Base-by-base conservation (phyloP, 371 early-diverging fungal genomes). In the Mortierella sp. region DNA sequence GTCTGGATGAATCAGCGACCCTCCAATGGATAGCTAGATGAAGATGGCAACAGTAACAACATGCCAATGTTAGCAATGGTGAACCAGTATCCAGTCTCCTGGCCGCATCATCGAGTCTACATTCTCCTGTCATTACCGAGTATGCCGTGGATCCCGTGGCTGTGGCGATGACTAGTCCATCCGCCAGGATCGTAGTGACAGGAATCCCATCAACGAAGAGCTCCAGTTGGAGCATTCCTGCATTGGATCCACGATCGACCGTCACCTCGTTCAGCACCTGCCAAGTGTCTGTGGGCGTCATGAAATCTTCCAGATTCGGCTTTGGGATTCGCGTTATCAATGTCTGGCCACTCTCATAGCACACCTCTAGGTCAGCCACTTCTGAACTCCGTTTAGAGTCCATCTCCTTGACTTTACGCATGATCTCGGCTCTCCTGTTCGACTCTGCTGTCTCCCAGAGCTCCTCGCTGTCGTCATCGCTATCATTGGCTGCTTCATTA, bases 131-230 rank as follows among this genome's bases (percentile, higher is more conserved):
- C 44, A 13, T 19, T 81, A 92, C 87, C 46, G 92, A 91, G 61
- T 97, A 96, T 0, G 97, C 96, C 0, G 97, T 96, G 0, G 94
- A 93, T 6, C 97, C 97, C 0, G 97, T 96, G 1, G 97, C 93
- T 2, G 97, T 96, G 0, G 94, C 88, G 55, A 96, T 83, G 45
- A 91, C 89, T 46, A 96, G 69, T 2, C 97, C 97, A 61, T 96
- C 97, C 0, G 94, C 95, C 72, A 90, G 87, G n/a, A 92, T 86
- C 7, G 90, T 89, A 7, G 83, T 83, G 14, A 83, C 77, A 7
- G 59, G 71, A 28, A 49, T 67, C 3, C 74, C 76, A 28, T 79
- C 78, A 14, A 85, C 88, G 59, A 60, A 89, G n/a, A 90, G 57
- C 59, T 87, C 88, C 34, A 90, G 62, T 54, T 83, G 80, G 14